A percentile compares a stretch with the other conserved stretches of the same genome.
These are phyloP conservation scores for Chlorociboria aeruginascens DNA, from an alignment of 495 filamentous ascomycete genomes.

Conservation along the genomic window DNA sequence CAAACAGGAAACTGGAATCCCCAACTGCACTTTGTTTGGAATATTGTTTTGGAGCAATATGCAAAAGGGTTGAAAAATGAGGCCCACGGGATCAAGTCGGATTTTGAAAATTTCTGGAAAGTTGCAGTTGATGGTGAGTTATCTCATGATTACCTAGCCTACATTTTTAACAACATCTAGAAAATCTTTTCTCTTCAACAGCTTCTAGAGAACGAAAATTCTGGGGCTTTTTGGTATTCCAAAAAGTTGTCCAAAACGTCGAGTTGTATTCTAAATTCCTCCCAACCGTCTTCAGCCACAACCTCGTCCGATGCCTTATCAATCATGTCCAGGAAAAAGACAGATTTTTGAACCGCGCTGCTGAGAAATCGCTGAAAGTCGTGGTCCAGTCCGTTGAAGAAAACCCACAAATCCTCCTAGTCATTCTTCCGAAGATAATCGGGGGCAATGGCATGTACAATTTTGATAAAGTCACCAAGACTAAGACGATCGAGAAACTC, in stretches of 20 bases:
- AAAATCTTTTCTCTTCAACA: constrained; percentile 65
- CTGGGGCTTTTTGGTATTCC: constrained; percentile 79
- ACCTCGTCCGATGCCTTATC: constrained; percentile 69
- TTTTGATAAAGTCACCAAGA: constrained; percentile 80
- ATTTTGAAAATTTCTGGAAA: constrained; percentile 78
- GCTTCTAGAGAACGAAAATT: constrained; percentile 82
- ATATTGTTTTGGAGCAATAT: constrained; percentile 49
- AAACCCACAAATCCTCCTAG: constrained; percentile 45
- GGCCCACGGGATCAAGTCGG: constrained; percentile 26
- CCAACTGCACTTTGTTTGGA: constrained; percentile 82
- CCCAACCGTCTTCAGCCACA: constrained; percentile 58
- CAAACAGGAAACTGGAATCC: constrained; percentile 59
- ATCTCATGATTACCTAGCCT: background rate
- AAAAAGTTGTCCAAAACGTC: constrained; percentile 48
- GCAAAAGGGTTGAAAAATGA: constrained; percentile 23
- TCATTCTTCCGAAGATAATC: constrained; percentile 53
- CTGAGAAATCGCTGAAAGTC: constrained; percentile 56
- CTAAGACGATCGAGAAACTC: constrained; percentile 74
- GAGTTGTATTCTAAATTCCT: constrained; percentile 28
- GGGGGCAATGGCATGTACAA: constrained; percentile 56
- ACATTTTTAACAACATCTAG: constrained; percentile 1
- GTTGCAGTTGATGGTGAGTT: constrained; percentile 55
- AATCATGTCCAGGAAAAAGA: constrained; percentile 79
- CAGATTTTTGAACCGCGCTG: constrained; percentile 72
- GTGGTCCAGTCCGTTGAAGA: constrained; percentile 54